Conservation (phyloP, 2,329 filamentous ascomycete genomes). For the Curvularia hawaiiensis region DNA sequence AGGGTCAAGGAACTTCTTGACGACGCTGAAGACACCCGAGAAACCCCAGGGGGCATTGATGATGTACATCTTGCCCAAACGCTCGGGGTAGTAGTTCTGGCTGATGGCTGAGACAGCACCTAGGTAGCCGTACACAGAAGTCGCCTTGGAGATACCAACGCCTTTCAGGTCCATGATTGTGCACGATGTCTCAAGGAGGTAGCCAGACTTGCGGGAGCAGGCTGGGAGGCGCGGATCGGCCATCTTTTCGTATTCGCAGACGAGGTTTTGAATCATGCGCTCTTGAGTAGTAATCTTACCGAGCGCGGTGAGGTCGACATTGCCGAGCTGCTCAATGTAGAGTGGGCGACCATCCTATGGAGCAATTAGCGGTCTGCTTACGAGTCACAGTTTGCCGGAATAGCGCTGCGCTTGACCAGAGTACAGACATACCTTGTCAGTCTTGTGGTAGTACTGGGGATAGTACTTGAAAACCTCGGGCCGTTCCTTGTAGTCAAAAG, state of each 20-base stretch:
- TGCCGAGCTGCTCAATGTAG: slow-evolving; percentile 95
- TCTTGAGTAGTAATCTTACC: slow-evolving; percentile 91
- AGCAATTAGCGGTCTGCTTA: slow-evolving; percentile 14
- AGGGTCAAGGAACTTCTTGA: slow-evolving; percentile 95
- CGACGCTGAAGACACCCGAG: slow-evolving; percentile 78
- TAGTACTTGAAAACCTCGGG: slow-evolving; percentile 86
- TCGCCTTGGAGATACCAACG: slow-evolving; percentile 80
- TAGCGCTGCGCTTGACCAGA: too few species aligned
- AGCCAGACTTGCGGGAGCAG: slow-evolving; percentile 88
- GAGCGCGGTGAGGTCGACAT: slow-evolving; percentile 87
- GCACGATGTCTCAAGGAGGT: slow-evolving; percentile 96
- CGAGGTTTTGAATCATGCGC: slow-evolving; percentile 95
- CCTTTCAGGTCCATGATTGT: slow-evolving; percentile 98
- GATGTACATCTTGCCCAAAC: slow-evolving; percentile 91
- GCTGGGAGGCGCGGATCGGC: slow-evolving; percentile 91
- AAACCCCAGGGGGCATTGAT: slow-evolving; percentile 99
- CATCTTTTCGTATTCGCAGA: slow-evolving; percentile 97
- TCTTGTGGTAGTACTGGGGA: slow-evolving; percentile 99
- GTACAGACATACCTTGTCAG: slow-evolving; percentile 66
- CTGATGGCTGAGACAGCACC: slow-evolving; percentile 84
- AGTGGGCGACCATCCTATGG: slow-evolving; percentile 88
- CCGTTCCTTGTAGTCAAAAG: slow-evolving; percentile 89
- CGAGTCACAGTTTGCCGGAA: neutral
- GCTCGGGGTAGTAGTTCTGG: slow-evolving; percentile 99
- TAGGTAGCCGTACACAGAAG: slow-evolving; percentile 87